Percentiles rank a stretch among this genome's conserved stretches.
These are phyloP conservation scores for Aureobasidium musti DNA, from an alignment of 2,329 filamentous ascomycete species.

Conservation along the genomic window DNA sequence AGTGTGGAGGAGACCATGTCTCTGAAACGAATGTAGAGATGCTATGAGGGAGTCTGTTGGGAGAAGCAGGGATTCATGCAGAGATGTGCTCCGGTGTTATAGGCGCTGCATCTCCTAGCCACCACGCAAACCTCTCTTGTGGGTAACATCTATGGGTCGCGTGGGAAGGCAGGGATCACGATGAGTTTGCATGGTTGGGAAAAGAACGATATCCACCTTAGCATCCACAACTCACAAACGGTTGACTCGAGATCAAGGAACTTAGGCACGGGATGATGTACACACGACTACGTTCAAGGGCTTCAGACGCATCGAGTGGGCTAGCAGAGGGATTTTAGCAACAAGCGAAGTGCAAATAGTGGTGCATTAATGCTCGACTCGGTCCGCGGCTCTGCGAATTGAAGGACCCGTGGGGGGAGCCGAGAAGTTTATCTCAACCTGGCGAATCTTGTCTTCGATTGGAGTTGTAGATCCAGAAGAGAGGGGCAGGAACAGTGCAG, in stretches of 20 bases:
- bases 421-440: conserved; percentile 1
- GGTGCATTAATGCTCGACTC: neutral
- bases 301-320: neutral
- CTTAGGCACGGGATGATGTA: conserved; percentile 14
- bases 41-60: neutral
- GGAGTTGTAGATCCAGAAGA: neutral
- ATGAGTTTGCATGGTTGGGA: conserved; percentile 15
- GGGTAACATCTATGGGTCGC: neutral
- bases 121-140: neutral
- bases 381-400: conserved; percentile 19
- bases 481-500: neutral
- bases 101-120: conserved; percentile 4
- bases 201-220: neutral
- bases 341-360: neutral
- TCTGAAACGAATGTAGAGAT: conserved; percentile 17
- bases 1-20: conserved; percentile 18
- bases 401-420: conserved; percentile 16
- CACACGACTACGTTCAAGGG: neutral
- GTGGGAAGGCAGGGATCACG: neutral
- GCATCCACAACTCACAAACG: conserved; percentile 3
- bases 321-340: neutral
- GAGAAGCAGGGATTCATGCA: neutral
- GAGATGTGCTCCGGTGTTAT: conserved; percentile 6
- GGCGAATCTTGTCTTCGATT: neutral
- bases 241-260: conserved; percentile 7